phyloP scores from a whole-genome alignment of 163 green algal genomes.

The Chlorella variabilis region DNA sequence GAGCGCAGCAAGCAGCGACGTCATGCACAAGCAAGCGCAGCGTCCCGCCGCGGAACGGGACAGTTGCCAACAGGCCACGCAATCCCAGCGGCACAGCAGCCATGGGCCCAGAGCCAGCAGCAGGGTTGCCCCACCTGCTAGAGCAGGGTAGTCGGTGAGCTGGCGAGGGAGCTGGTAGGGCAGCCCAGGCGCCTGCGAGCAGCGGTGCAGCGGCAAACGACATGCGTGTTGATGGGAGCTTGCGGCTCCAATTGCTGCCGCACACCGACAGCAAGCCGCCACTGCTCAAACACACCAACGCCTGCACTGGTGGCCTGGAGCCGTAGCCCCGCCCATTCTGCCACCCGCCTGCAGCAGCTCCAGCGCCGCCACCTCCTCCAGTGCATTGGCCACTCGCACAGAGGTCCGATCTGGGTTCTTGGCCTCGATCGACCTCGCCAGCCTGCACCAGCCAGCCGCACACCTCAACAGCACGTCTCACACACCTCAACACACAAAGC shows the following conservation, averaged over 20 bases:
- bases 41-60: too few relatives aligned
- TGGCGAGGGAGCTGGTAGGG: constrained; percentile 76
- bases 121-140: constrained; percentile 55
- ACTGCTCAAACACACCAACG: too few relatives aligned
- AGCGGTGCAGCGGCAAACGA: background rate
- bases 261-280: too few relatives aligned
- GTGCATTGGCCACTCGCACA: constrained; percentile 51
- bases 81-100: too few relatives aligned
- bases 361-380: constrained; percentile 64
- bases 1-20: background rate
- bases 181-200: constrained; percentile 74
- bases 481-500: too few relatives aligned
- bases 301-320: too few relatives aligned
- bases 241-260: too few relatives aligned
- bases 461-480: too few relatives aligned
- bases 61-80: background rate
- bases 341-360: constrained; percentile 66
- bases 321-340: too few relatives aligned
- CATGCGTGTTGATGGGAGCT: too few relatives aligned
- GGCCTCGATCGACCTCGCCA: constrained; percentile 49
- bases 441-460: background rate
- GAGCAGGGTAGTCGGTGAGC: constrained; percentile 60
- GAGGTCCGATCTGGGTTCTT: constrained; percentile 67
- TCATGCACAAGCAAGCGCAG: background rate
- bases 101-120: background rate